phyloP scores from a whole-genome alignment of 768 basidiomycete species.

The Hirschioporus abietinus region DNA sequence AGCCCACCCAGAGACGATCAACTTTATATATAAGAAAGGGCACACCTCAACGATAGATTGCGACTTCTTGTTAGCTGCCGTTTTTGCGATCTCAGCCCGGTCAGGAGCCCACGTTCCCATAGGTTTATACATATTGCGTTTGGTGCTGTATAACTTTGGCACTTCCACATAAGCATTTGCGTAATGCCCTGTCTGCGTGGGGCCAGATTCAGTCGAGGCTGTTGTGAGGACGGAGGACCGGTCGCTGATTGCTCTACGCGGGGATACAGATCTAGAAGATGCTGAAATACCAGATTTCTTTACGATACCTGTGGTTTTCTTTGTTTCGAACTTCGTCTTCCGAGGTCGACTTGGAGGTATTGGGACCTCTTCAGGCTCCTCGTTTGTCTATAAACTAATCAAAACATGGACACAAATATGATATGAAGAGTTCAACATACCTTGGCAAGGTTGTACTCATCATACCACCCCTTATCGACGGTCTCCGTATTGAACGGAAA shows the following conservation, averaged over 20 bases:
- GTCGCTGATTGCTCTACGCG: neutral
- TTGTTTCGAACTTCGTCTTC: neutral
- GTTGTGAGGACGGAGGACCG: neutral
- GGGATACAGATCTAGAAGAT: too few relatives aligned
- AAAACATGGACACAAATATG: too few relatives aligned
- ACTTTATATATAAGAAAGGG: neutral
- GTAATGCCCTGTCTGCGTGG: neutral
- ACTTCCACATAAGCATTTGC: neutral
- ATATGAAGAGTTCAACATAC: neutral
- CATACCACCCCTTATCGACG: slow-evolving; percentile 60
- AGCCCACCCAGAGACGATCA: too few relatives aligned
- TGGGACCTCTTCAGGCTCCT: neutral
- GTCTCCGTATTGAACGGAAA: slow-evolving; percentile 37
- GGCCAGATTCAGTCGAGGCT: neutral
- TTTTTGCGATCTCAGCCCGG: neutral
- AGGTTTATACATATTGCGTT: neutral
- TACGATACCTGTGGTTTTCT: too few relatives aligned
- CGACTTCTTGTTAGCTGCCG: neutral
- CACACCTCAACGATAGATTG: neutral
- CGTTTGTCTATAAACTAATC: neutral
- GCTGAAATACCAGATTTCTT: too few relatives aligned
- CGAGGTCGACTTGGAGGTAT: neutral
- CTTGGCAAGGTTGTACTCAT: slow-evolving; percentile 19
- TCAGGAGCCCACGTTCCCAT: neutral
- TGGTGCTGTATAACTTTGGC: neutral